Base-by-base conservation (phyloP, 2,329 filamentous ascomycete species). In the Pyrenophora seminiperda region DNA sequence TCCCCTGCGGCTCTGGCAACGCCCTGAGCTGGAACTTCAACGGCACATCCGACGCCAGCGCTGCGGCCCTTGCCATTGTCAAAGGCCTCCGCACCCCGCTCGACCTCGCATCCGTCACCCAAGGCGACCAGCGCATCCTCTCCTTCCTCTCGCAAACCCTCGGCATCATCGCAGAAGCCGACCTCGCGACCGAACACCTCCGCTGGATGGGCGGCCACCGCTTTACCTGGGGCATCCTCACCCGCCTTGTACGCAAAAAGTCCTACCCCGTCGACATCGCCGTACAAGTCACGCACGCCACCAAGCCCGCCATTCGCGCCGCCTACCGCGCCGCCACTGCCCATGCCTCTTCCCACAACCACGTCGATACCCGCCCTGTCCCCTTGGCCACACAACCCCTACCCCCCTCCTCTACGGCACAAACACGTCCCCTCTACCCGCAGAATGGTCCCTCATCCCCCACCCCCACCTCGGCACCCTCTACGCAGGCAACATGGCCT, bases 1-100 rank as follows among this genome's bases (percentile, higher is more conserved):
- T 99, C 29, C 94, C 94, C 1, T 96, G 92, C 67, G 94, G 94
- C 11, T 94, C 90, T 41, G 94, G 94, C 5, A 99, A 99, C 72
- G 94, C 90, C 17, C 89, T 97, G 85, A 89, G 90, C 56, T 87
- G 88, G 76, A 97, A 97, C 71, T 76, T 95, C 38, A 91, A 90
- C 59, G 94, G 93, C 4, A 92, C 91, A 0, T 82, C 87, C 56
- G 85, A 83, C 56, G 82, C 89, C 7, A 89, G 85, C 52, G 72
- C 90, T 37, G 91, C 92, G 0, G 90, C 93, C 1, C 77, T 97
- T 53, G 87, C 85, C 18, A 86, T 97, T 38, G 83, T 97, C 65
- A 99, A 99, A 72, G 93, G 91, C 9, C 76, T 93, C 11, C 82
- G 86, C n/a, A 94, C 87, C 9, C 86, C 90, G 0, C 73, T 99